These are phyloP conservation scores for Psidium guajava DNA, from an alignment of 345 rosid species.

Conservation along the genomic window DNA sequence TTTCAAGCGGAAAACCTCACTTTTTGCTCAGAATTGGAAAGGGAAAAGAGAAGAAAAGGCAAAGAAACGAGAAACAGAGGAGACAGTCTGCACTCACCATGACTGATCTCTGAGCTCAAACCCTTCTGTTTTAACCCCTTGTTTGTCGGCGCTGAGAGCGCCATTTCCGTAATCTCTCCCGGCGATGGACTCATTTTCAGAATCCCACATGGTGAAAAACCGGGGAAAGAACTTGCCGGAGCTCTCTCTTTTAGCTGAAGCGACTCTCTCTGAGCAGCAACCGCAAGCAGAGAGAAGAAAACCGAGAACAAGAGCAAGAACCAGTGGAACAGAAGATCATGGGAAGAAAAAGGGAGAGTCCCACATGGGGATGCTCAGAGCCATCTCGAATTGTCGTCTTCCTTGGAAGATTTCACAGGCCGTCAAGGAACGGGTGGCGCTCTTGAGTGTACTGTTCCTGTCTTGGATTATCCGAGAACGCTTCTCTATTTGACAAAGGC, in stretches of 20 bases:
- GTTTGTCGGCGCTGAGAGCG: constrained; percentile 50
- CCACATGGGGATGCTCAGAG: constrained; percentile 60
- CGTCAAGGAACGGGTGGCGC: constrained; percentile 36
- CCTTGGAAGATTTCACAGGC: constrained; percentile 28
- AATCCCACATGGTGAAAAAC: constrained; percentile 66
- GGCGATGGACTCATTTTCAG: constrained; percentile 57
- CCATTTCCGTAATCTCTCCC: constrained; percentile 74
- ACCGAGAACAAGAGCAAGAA: background rate
- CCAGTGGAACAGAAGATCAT: background rate
- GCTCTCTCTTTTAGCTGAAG: background rate
- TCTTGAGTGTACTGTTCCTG: constrained; percentile 5
- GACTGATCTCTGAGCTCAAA: constrained; percentile 83
- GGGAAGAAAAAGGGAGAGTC: constrained; percentile 10
- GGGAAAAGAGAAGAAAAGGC: background rate
- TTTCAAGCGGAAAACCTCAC: background rate
- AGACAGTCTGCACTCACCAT: constrained; percentile 32
- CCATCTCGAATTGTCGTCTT: constrained; percentile 40
- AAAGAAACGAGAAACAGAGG: background rate
- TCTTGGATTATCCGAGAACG: constrained; percentile 5
- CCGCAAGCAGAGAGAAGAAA: background rate
- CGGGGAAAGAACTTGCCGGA: background rate
- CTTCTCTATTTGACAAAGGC: background rate
- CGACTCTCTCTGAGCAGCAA: background rate
- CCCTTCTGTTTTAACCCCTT: constrained; percentile 66
- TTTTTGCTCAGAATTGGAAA: no score